These are phyloP conservation scores for Colletotrichum tofieldiae DNA, from an alignment of 2,329 filamentous ascomycete species.

Conservation along the genomic window DNA sequence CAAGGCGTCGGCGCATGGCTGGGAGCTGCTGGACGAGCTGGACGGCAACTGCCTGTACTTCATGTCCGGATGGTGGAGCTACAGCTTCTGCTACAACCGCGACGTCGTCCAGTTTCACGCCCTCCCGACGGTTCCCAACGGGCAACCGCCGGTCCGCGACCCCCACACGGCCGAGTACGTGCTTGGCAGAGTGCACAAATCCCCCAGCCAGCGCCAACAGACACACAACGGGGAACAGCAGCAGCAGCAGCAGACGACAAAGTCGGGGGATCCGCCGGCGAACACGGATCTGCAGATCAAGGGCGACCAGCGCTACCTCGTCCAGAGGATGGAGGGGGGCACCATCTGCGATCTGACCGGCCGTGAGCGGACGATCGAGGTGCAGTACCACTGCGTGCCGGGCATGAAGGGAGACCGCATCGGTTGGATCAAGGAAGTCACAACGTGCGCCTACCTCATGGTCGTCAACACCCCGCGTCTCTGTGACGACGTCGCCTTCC, in stretches of 20 bases:
- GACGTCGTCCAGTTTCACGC: constrained; percentile 94
- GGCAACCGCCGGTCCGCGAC: constrained; percentile 84
- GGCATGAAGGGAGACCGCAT: constrained; percentile 82
- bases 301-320: constrained; percentile 87
- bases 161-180: constrained; percentile 82
- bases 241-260: constrained; percentile 25
- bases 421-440: constrained; percentile 92
- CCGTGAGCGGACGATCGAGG: constrained; percentile 85
- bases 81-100: constrained; percentile 92
- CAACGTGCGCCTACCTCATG: constrained; percentile 94
- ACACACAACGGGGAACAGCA: constrained; percentile 38
- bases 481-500: constrained; percentile 89
- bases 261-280: constrained; percentile 47
- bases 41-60: constrained; percentile 86
- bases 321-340: constrained; percentile 84
- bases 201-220: constrained; percentile 41
- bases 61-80: constrained; percentile 94
- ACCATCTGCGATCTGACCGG: constrained; percentile 91
- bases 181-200: constrained; percentile 73
- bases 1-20: constrained; percentile 82
- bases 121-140: constrained; percentile 76
- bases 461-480: constrained; percentile 90
- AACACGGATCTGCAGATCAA: constrained; percentile 82
- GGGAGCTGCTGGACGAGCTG: constrained; percentile 84
- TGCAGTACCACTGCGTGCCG: constrained; percentile 86